These are phyloP conservation scores for Kickxella alabastrina DNA, from an alignment of 192 early-diverging fungal genomes.

Conservation along the genomic window DNA sequence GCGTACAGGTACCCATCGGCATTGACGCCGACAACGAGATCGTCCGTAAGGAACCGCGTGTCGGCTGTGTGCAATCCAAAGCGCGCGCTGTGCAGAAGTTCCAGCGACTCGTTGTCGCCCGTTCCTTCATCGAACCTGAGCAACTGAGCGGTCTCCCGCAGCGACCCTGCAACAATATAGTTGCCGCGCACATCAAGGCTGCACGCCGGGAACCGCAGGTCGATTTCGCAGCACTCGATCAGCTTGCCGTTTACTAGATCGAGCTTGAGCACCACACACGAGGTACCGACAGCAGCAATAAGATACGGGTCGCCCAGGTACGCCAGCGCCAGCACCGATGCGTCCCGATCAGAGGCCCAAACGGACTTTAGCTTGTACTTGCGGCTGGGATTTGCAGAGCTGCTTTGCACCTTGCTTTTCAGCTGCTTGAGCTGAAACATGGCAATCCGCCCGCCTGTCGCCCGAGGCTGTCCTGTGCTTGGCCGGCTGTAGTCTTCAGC, in stretches of 20 bases:
- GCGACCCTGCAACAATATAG: slow-evolving; percentile 30
- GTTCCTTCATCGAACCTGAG: slow-evolving; percentile 16
- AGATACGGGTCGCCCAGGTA: slow-evolving; percentile 38
- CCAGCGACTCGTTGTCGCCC: slow-evolving; percentile 7
- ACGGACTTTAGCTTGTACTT: slow-evolving; percentile 21
- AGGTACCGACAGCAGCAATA: slow-evolving; percentile 17
- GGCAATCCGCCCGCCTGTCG: slow-evolving; percentile 25
- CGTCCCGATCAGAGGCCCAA: slow-evolving; percentile 37
- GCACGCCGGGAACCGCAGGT: slow-evolving; percentile 26
- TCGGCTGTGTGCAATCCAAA: slow-evolving; percentile 30
- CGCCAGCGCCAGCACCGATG: slow-evolving; percentile 25
- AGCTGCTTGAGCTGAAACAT: slow-evolving; percentile 36
- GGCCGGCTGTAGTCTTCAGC: background rate
- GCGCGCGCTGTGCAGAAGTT: slow-evolving; percentile 22
- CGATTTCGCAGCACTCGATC: slow-evolving; percentile 41
- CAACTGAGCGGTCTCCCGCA: slow-evolving; percentile 29
- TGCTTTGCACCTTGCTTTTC: slow-evolving; percentile 14
- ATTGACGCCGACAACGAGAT: slow-evolving; percentile 24
- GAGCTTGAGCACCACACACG: slow-evolving; percentile 30
- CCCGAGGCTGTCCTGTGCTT: background rate
- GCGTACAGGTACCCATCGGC: slow-evolving; percentile 24
- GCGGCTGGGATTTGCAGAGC: background rate
- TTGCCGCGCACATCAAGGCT: slow-evolving; percentile 25
- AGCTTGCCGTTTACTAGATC: slow-evolving; percentile 27
- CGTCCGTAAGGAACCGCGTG: slow-evolving; percentile 22